phyloP scores from a whole-genome alignment of 805 yeast genomes.

The Cyberlindnera euphorbiiphila region DNA sequence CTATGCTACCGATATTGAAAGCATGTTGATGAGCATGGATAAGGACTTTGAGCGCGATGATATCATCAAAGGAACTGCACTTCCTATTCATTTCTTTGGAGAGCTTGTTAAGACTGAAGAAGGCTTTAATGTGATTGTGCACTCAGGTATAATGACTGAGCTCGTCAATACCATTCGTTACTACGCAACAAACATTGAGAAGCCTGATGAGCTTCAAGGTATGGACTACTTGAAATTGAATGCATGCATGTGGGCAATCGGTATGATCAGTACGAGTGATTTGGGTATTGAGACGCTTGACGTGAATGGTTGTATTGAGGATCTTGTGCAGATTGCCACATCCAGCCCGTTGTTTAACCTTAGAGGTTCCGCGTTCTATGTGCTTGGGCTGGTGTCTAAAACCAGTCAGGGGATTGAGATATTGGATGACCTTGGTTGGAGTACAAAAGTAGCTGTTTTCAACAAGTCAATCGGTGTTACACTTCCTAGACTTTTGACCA shows the following conservation, averaged over 20 bases:
- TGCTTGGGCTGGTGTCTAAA: slow-evolving; percentile 66
- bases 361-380: slow-evolving; percentile 74
- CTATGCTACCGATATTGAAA: slow-evolving; percentile 48
- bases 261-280: slow-evolving; percentile 71
- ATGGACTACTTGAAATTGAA: slow-evolving; percentile 48
- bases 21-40: slow-evolving; percentile 28
- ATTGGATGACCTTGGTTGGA: slow-evolving; percentile 80
- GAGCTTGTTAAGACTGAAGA: slow-evolving; percentile 76
- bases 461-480: slow-evolving; percentile 42
- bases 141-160: slow-evolving; percentile 43
- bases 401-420: slow-evolving; percentile 82
- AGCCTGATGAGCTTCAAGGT: slow-evolving; percentile 20
- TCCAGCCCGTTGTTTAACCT: slow-evolving; percentile 52
- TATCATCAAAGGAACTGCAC: slow-evolving; percentile 14
- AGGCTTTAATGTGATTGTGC: slow-evolving; percentile 61
- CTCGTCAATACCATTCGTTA: slow-evolving; percentile 34
- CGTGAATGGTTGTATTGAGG: slow-evolving; percentile 45
- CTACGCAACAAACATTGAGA: slow-evolving; percentile 28
- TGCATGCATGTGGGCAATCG: slow-evolving; percentile 83
- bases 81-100: slow-evolving; percentile 73
- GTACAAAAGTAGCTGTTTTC: slow-evolving; percentile 40
- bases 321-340: slow-evolving; percentile 48
- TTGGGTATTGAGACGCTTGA: slow-evolving; percentile 63
- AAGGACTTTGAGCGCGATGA: slow-evolving; percentile 15
- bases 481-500: slow-evolving; percentile 34